Conservation (phyloP, 2,329 filamentous ascomycete species). For the Aspergillus pseudoviridinutans region DNA sequence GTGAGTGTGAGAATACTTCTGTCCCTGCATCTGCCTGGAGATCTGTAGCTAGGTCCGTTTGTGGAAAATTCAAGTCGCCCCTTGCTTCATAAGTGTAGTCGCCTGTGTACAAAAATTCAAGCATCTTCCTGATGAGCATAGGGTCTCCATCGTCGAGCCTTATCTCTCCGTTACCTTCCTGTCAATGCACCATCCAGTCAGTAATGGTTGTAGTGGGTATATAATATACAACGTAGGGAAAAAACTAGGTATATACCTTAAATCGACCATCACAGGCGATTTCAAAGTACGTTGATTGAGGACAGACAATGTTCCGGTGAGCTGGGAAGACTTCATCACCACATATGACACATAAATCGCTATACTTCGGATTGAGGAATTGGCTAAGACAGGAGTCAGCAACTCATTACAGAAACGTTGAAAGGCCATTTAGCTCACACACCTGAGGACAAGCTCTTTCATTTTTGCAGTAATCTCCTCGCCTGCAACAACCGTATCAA, state of each 20-base stretch:
- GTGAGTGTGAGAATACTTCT: too few species aligned
- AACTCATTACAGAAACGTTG: too few species aligned
- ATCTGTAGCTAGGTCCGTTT: too few species aligned
- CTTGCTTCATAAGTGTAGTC: not conserved
- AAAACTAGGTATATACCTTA: not conserved
- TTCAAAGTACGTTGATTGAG: not conserved
- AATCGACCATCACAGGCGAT: not conserved
- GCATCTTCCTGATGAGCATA: not conserved
- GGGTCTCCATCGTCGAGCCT: not conserved
- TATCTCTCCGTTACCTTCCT: not conserved
- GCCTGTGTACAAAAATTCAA: not conserved
- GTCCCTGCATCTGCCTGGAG: too few species aligned
- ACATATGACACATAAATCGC: not conserved
- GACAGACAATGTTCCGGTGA: not conserved
- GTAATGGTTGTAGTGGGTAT: not conserved
- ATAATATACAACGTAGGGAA: not conserved
- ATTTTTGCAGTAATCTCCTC: too few species aligned
- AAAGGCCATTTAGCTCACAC: too few species aligned
- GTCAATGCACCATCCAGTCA: not conserved
- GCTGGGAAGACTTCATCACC: not conserved
- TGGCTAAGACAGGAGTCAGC: too few species aligned
- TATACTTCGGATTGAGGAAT: not conserved
- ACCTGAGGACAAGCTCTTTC: too few species aligned
- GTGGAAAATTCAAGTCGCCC: too few species aligned
- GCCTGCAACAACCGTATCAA: too few species aligned